These are phyloP conservation scores for Pichia sp. DNA, from an alignment of 1,139 yeast genomes.

Conservation along the genomic window DNA sequence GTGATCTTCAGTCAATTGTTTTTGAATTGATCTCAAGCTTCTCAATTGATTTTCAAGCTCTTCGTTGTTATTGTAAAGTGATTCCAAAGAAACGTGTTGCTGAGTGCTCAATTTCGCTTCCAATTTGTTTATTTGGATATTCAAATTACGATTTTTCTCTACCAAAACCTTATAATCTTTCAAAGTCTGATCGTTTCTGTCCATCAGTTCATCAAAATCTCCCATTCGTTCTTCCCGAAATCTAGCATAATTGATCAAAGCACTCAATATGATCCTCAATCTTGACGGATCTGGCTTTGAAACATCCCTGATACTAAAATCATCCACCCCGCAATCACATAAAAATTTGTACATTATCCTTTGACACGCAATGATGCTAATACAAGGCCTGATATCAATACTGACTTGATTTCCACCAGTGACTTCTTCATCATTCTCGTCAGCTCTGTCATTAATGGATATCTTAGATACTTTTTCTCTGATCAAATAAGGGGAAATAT, in stretches of 20 bases:
- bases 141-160: slow-evolving; percentile 33
- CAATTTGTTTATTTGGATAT: slow-evolving; percentile 37
- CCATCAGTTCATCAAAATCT: slow-evolving; percentile 57
- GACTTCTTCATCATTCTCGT: slow-evolving; percentile 25
- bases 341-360: slow-evolving; percentile 55
- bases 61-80: slow-evolving; percentile 47
- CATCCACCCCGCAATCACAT: slow-evolving; percentile 67
- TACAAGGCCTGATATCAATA: slow-evolving; percentile 27
- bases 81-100: slow-evolving; percentile 30
- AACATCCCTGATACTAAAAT: slow-evolving; percentile 65
- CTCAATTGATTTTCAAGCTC: slow-evolving; percentile 58
- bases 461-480: slow-evolving; percentile 25
- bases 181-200: slow-evolving; percentile 43
- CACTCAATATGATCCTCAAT: slow-evolving; percentile 62
- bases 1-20: slow-evolving; percentile 57
- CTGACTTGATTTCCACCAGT: not conserved
- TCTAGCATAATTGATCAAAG: slow-evolving; percentile 77
- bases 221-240: slow-evolving; percentile 71
- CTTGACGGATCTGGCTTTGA: slow-evolving; percentile 64
- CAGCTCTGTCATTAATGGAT: slow-evolving; percentile 18
- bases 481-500: slow-evolving; percentile 42
- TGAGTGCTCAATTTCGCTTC: slow-evolving; percentile 20
- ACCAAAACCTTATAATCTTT: slow-evolving; percentile 32
- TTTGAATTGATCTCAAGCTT: slow-evolving; percentile 56
- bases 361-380: slow-evolving; percentile 45